Conservation (phyloP, 371 early-diverging fungal species). For the Haplosporangium sp. region DNA sequence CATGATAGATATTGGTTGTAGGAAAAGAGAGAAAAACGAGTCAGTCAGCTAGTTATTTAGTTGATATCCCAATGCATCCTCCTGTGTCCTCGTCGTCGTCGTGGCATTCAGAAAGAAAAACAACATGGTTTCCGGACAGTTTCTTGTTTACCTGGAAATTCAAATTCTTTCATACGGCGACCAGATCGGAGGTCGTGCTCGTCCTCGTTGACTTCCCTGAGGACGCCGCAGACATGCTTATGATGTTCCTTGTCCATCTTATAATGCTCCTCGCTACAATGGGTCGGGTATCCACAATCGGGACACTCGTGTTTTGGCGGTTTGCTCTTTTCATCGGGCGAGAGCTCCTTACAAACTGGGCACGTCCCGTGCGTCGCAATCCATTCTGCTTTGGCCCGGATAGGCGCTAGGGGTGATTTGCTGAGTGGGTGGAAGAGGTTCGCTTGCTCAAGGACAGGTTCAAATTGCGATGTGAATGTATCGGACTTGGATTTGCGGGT, state of each 20-base stretch:
- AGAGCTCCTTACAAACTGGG: slow-evolving; percentile 74
- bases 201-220: slow-evolving; percentile 83
- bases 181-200: slow-evolving; percentile 88
- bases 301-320: slow-evolving; percentile 79
- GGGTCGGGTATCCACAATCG: slow-evolving; percentile 88
- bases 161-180: slow-evolving; percentile 82
- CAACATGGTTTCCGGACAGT: neutral
- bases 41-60: neutral
- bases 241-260: slow-evolving; percentile 68
- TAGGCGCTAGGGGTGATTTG: slow-evolving; percentile 76
- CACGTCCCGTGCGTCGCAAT: slow-evolving; percentile 79
- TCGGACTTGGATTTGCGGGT: slow-evolving; percentile 37
- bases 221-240: slow-evolving; percentile 64
- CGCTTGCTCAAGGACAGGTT: slow-evolving; percentile 62
- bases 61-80: neutral
- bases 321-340: slow-evolving; percentile 44
- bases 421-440: slow-evolving; percentile 79
- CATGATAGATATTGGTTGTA: no score
- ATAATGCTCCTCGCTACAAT: slow-evolving; percentile 84
- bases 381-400: slow-evolving; percentile 75
- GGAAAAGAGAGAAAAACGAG: slow-evolving; percentile 1
- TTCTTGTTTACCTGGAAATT: slow-evolving; percentile 73
- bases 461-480: slow-evolving; percentile 50
- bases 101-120: neutral
- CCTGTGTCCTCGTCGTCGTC: no score